Evolutionary conservation across 1,139 yeast genomes (phyloP), one percentile per base, ranked within the genome.

Genomic region (Yamadazyma trypodendri): DNA sequence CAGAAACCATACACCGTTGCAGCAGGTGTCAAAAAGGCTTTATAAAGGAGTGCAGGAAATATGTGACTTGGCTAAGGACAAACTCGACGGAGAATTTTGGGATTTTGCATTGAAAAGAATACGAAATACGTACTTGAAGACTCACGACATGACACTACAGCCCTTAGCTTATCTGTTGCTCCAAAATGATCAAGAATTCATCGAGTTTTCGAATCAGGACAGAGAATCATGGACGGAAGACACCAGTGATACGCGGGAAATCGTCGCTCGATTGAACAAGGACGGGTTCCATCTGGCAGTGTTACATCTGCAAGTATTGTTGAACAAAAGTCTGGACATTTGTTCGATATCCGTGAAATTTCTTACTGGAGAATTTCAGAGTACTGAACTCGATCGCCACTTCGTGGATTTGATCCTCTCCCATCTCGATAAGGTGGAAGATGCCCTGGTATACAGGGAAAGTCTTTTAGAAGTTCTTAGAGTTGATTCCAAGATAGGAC

Each of bases 391-490:
- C 16, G 24, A 35, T 0, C 32, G 41, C 23, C 36, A 49, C 8
- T 42, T 49, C 10, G 39, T 46, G 4, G 50, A 45, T 3, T 25
- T 48, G 9, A 38, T 54, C 7, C 39, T 55, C 9, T 20, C 43
- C 6, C 42, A 49, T 9, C 37, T 57, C 12, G 48, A 42, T 20
- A 41, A 48, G 4, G 43, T 61, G 8, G 44, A 49, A 6, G 58
- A 58, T 34, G 57, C 55, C 23, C 49, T 50, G 5, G 24, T 44
- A 3, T 66, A 65, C 34, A 21, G 51, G 22, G 43, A 46, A 24
- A 24, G 42, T 28, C 51, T 70, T 3, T 43, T 70, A 11, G 65
- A 61, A 32, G 48, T 68, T 1, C 44, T 70, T 4, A 56, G 63
- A 36, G 28, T 59, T 2, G 56, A 61, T 34, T 55, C 65, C 18